A percentile compares a stretch with the other conserved stretches of the same genome.
phyloP scores from a whole-genome alignment of 352 stramenopile genomes.

The Phytophthora chlamydospora region DNA sequence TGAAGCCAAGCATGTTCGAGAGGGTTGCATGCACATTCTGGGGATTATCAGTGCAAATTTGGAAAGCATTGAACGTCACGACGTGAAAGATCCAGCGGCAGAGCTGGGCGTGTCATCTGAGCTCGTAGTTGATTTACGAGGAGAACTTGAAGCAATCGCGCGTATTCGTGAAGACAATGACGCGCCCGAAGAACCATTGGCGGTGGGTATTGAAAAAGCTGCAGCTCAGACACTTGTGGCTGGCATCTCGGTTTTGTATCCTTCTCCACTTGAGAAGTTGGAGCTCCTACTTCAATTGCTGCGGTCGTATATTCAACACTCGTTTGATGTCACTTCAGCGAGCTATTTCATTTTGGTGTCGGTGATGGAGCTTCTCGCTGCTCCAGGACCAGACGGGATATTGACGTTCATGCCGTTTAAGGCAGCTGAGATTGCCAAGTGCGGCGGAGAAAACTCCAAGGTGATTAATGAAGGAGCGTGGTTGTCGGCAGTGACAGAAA shows the following conservation, averaged over 20 bases:
- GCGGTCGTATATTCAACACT: conserved; percentile 37
- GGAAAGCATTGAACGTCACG: conserved; percentile 61
- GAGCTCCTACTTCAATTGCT: conserved; percentile 73
- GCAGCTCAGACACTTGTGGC: conserved; percentile 70
- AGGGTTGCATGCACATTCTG: conserved; percentile 49
- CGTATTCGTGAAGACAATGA: conserved; percentile 32
- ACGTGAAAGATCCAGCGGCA: conserved; percentile 41
- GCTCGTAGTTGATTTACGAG: conserved; percentile 44
- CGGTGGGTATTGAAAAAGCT: conserved; percentile 49
- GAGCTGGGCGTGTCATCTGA: conserved; percentile 48
- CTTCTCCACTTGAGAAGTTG: conserved; percentile 62
- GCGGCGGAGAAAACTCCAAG: conserved; percentile 1
- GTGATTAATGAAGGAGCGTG: conserved; percentile 17
- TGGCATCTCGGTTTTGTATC: conserved; percentile 72
- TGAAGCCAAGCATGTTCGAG: conserved; percentile 2
- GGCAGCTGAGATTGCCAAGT: conserved; percentile 4
- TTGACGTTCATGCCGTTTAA: conserved; percentile 70
- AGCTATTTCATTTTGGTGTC: conserved; percentile 64
- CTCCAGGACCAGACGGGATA: conserved; percentile 66
- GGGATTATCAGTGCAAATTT: conserved; percentile 74
- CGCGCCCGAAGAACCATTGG: not conserved
- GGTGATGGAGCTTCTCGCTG: conserved; percentile 58
- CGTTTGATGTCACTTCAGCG: conserved; percentile 43
- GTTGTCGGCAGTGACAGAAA: conserved; percentile 42
- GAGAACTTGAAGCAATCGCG: conserved; percentile 58